A percentile compares a stretch with the other conserved stretches of the same genome.
phyloP scores from a whole-genome alignment of 2,329 filamentous ascomycete species.

The Nothopassalora personata region DNA sequence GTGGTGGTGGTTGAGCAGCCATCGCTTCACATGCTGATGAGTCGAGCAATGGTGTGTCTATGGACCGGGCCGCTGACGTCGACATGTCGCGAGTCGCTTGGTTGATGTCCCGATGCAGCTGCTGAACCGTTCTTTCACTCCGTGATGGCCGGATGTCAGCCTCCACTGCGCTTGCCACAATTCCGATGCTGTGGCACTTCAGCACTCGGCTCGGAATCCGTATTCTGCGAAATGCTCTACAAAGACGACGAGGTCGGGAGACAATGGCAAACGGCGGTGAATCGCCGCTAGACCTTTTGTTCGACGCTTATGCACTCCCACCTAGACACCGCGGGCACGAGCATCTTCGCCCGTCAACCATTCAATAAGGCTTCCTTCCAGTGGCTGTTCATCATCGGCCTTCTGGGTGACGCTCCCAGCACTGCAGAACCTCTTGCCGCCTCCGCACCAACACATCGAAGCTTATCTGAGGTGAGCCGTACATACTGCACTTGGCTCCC shows the following conservation, averaged over 20 bases:
- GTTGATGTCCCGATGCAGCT: too few relatives aligned
- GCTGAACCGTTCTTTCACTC: too few relatives aligned
- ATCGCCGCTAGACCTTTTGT: neutral
- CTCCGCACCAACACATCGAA: neutral
- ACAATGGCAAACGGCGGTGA: neutral
- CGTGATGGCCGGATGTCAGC: neutral
- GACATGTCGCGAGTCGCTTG: too few relatives aligned
- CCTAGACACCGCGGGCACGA: neutral
- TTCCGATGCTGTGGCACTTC: too few relatives aligned
- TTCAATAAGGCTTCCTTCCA: neutral
- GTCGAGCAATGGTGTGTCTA: too few relatives aligned
- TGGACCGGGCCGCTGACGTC: too few relatives aligned
- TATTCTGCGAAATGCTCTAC: neutral
- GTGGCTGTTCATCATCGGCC: neutral
- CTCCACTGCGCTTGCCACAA: neutral
- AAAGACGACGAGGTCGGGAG: neutral
- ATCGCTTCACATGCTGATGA: too few relatives aligned
- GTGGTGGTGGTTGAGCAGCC: too few relatives aligned
- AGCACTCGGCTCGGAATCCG: neutral
- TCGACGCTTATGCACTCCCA: conserved; percentile 1
- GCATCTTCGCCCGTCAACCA: neutral
- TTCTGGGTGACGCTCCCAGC: neutral
- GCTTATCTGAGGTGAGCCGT: neutral
- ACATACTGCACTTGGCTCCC: neutral
- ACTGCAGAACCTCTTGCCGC: neutral